A percentile compares a stretch with the other conserved stretches of the same genome.
Evolutionary conservation across 2,329 filamentous ascomycete genomes (phyloP).

Genomic region (Akanthomyces uredinophilus): DNA sequence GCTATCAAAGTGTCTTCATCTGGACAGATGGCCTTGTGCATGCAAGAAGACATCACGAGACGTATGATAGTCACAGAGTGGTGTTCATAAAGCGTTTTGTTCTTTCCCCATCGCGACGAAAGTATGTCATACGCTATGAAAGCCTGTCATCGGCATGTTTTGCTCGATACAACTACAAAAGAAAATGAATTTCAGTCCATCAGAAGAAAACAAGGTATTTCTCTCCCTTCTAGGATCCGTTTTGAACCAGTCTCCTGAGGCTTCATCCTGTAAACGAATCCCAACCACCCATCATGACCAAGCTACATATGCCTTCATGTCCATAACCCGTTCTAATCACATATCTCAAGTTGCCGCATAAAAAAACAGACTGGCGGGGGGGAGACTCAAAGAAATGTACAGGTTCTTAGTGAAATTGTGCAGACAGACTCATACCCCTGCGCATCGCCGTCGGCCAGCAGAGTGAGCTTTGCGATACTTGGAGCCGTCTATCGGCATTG

Average conservation of each 20-base stretch:
- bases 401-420: not conserved
- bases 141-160: constrained; percentile 21
- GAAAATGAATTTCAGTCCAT: constrained; percentile 22
- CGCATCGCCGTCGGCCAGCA: not conserved
- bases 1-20: not conserved
- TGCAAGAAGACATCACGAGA: no score
- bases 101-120: constrained; percentile 18
- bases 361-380: not conserved
- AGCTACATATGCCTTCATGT: not conserved
- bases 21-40: not conserved
- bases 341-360: constrained; percentile 3
- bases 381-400: not conserved
- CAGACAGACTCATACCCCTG: not conserved
- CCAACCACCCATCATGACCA: not conserved
- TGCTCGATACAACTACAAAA: constrained; percentile 18
- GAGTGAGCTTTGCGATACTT: not conserved
- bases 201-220: constrained; percentile 14
- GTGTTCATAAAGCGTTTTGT: constrained; percentile 17
- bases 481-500: not conserved
- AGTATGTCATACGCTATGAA: constrained; percentile 22
- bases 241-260: not conserved
- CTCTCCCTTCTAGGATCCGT: not conserved
- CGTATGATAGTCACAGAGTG: not conserved
- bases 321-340: constrained; percentile 3
- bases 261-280: not conserved